phyloP scores from a whole-genome alignment of 768 basidiomycete species.

The Solioccasus polychromus region DNA sequence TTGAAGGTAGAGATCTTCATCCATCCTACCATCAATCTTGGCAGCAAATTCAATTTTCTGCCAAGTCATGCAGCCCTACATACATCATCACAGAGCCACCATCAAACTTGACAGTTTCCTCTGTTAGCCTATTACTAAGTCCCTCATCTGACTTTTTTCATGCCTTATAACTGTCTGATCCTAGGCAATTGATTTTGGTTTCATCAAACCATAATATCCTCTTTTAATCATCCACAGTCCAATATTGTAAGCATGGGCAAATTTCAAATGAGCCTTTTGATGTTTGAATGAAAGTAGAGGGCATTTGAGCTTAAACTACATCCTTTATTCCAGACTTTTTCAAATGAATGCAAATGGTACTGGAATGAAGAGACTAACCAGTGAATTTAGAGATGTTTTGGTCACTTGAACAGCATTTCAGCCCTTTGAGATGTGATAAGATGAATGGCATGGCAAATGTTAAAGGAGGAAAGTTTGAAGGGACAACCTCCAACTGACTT shows the following conservation, averaged over 20 bases:
- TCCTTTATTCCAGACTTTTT: not conserved
- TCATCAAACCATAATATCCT: not conserved
- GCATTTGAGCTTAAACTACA: not conserved
- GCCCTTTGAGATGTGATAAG: not conserved
- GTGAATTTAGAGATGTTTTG: not conserved
- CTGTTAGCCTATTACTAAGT: not conserved
- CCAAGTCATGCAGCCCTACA: not conserved
- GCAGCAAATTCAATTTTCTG: not conserved
- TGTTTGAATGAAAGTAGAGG: not conserved
- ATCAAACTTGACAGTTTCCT: not conserved
- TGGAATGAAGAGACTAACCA: not conserved
- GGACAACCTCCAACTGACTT: not conserved
- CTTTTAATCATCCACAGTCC: not conserved
- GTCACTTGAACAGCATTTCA: not conserved
- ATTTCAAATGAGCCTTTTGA: not conserved
- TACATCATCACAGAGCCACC: not conserved
- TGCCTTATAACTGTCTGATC: too few relatives aligned
- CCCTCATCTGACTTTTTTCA: too few relatives aligned
- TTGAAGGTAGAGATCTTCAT: too few relatives aligned
- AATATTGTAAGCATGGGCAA: not conserved
- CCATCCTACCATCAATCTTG: too few relatives aligned
- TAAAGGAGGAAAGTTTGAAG: not conserved
- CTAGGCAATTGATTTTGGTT: too few relatives aligned
- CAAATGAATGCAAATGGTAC: not conserved
- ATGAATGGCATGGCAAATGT: not conserved